Evolutionary conservation across 23 red algal species (phyloP).

Genomic region (Cyanidium caldarium): DNA sequence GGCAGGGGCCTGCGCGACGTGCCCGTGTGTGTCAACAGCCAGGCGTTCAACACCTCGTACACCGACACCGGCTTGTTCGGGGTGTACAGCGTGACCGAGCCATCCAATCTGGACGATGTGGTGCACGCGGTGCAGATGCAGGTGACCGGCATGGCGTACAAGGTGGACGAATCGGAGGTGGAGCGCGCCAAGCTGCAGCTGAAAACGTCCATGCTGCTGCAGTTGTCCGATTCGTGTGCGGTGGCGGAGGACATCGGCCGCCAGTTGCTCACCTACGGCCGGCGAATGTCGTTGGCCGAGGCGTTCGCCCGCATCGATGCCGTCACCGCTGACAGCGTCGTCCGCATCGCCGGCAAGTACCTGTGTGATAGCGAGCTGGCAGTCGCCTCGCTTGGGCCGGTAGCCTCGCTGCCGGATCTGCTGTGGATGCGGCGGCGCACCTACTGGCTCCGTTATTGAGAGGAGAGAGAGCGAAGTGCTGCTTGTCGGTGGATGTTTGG

Average conservation of each 20-base stretch:
- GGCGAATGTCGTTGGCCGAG: constrained; percentile 79
- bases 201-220: constrained; percentile 66
- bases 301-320: constrained; percentile 94
- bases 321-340: constrained; percentile 52
- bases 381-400: constrained; percentile 74
- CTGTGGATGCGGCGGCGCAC: constrained; percentile 85
- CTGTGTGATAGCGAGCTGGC: constrained; percentile 89
- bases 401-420: constrained; percentile 77
- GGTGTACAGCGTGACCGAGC: constrained; percentile 52
- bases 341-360: constrained; percentile 77
- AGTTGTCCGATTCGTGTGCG: constrained; percentile 51
- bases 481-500: too few relatives aligned
- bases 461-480: too few relatives aligned
- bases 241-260: constrained; percentile 87
- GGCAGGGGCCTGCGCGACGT: constrained; percentile 24
- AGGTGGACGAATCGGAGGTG: constrained; percentile 52
- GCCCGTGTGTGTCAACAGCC: constrained; percentile 15
- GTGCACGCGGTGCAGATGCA: constrained; percentile 46
- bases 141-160: constrained; percentile 33
- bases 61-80: constrained; percentile 94
- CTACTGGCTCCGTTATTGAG: constrained; percentile 62
- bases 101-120: constrained; percentile 74
- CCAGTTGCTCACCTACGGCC: constrained; percentile 81
- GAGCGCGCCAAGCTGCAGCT: constrained; percentile 67
- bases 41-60: constrained; percentile 94